Evolutionary conservation across 129 eudicot species (phyloP), one percentile per base, ranked within the genome.

Genomic region (Centella asiatica): DNA sequence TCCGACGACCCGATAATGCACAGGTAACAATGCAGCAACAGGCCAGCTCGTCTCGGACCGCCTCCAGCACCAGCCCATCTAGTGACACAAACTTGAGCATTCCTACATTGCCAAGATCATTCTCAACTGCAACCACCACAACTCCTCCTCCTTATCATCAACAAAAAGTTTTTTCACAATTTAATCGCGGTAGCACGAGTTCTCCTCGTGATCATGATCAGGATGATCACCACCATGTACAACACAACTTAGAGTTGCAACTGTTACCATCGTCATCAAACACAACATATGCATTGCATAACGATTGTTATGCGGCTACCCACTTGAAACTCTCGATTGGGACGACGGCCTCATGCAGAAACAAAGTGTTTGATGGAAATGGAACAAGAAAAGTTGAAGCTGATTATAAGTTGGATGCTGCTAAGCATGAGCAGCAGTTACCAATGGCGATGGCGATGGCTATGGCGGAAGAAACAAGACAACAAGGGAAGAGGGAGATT

Each of bases 271-370:
- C 82, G 33, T 68, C 74, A 10, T 72, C 39, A 11, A 20, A 25
- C 20, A 6, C 15, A 29, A 20, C 22, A 15, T 53, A 24, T 13
- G 26, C 74, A 4, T 60, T 60, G 7, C 61, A 47, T 23, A 71
- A 54, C 11, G 60, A 74, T 22, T 63, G 56, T 27, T 72, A 63
- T 37, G 69, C 76, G 20, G 64, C 76, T 12, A 80, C 85, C 13
- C 80, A 67, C 44, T 74, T 87, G 76, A 79, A 69, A 44, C 86
- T 87, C 56, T 87, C 95, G 4, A 81, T 87, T 39, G 95, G 81
- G 72, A 68, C 46, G 20, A 19, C 46, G 20, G 19, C 63, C 12
- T 70, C 84, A 5, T 74, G 64, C 28, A 26, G 46, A 18, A 57
- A 6, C 22, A 28, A 8, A 22, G 31, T 26, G n/a, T n/a, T n/a